Base-by-base conservation (phyloP, 2,329 filamentous ascomycete species). In the Mycocentrospora acerina region DNA sequence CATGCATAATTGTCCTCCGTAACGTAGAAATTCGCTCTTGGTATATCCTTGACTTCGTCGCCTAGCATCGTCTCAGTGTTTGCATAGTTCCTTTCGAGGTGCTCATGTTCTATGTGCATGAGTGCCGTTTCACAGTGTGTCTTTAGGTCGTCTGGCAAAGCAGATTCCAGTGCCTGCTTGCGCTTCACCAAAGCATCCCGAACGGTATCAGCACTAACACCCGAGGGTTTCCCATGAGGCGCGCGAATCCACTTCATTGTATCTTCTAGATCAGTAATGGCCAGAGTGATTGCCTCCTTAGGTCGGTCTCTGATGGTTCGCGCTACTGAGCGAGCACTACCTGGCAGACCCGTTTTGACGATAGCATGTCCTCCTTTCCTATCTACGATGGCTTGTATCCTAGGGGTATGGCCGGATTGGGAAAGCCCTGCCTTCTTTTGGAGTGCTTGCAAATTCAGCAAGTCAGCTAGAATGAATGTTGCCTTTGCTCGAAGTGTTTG, bases 1-100 rank as follows among this genome's bases (percentile, higher is more conserved):
- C 67, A 70, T 7, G 66, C 66, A 36, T 67, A 69, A n/a, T 63
- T 63, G 40, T 69, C 66, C 24, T 68, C 66, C 1, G 63, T 69
- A 19, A 60, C 62, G 26, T 59, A 64, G 40, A 69, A 67, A 15
- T 65, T 60, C 11, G 50, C 49, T 26, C 65, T 47, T 7, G 57
- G 53, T 7, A 69, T 68, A 12, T 61, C 57, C 27, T 53, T 58
- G 12, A 68, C 40, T 7, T 44, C 35, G 24, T 66, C 59, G 7
- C 50, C 54, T 3, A 59, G 44, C 65, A 69, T 67, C 2, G 66
- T 69, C 25, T 64, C 58, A 7, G 50, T 46, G 33, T 69, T 69
- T 29, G 51, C 53, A 37, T 69, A 68, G 15, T 53, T 59, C n/a
- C 51, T 56, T 8, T 54, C 38, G 14, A 68, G 46, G 16, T 56